phyloP scores from a whole-genome alignment of 139 green algal genomes.

The Auxenochlorella pyrenoidosa region DNA sequence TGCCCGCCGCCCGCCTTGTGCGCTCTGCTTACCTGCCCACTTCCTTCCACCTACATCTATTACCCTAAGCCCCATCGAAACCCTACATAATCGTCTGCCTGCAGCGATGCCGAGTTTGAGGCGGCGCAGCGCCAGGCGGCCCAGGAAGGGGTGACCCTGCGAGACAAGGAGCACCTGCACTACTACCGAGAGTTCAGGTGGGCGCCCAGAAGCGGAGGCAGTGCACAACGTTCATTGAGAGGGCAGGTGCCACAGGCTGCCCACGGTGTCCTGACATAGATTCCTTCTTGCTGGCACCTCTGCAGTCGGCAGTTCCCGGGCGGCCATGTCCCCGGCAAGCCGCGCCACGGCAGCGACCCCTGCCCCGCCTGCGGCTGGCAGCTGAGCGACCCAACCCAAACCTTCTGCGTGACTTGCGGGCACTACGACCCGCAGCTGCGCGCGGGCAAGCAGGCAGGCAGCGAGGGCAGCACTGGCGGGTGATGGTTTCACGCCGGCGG shows the following conservation, averaged over 20 bases:
- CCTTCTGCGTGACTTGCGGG: slow-evolving; percentile 51
- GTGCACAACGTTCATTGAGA: too few relatives aligned
- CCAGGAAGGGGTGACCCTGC: slow-evolving; percentile 38
- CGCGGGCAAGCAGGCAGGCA: not conserved
- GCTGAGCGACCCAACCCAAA: slow-evolving; percentile 33
- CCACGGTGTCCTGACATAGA: not conserved
- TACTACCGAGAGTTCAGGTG: slow-evolving; percentile 51
- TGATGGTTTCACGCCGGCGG: too few relatives aligned
- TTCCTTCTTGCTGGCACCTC: too few relatives aligned
- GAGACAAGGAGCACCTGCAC: slow-evolving; percentile 47
- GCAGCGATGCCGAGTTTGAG: slow-evolving; percentile 19
- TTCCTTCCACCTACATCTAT: too few relatives aligned
- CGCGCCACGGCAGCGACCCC: slow-evolving; percentile 40
- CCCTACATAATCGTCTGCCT: too few relatives aligned
- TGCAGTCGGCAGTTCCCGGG: slow-evolving; percentile 22
- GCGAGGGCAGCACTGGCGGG: not conserved
- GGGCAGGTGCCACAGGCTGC: too few relatives aligned
- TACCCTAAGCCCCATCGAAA: not conserved
- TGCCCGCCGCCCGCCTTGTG: too few relatives aligned
- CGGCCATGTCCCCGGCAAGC: slow-evolving; percentile 38
- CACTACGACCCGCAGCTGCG: slow-evolving; percentile 46
- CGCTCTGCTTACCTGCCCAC: too few relatives aligned
- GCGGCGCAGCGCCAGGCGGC: not conserved
- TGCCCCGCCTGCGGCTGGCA: slow-evolving; percentile 54
- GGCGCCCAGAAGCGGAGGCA: not conserved